phyloP scores from a whole-genome alignment of 345 rosid genomes.

The Brassica nigra region DNA sequence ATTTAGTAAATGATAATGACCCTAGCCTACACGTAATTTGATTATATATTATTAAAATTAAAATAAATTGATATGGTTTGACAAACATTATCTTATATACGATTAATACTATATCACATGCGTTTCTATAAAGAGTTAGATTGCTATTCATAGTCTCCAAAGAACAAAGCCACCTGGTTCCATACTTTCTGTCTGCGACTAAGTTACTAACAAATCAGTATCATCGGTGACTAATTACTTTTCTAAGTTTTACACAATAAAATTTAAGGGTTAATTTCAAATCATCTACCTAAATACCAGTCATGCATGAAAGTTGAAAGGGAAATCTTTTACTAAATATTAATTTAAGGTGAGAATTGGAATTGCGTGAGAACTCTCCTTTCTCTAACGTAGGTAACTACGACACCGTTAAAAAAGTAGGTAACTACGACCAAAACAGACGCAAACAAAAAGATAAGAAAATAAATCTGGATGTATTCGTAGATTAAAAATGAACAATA shows the following conservation, averaged over 20 bases:
- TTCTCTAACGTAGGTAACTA: background rate
- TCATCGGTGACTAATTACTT: background rate
- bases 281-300: background rate
- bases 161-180: slow-evolving; percentile 43
- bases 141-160: slow-evolving; percentile 41
- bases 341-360: background rate
- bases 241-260: background rate
- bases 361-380: slow-evolving; percentile 27
- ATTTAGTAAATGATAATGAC: slow-evolving; percentile 19
- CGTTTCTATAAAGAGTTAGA: slow-evolving; percentile 40
- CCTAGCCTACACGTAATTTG: too few species aligned
- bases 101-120: slow-evolving; percentile 35
- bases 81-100: slow-evolving; percentile 1
- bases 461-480: slow-evolving; percentile 1
- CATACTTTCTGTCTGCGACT: slow-evolving; percentile 33
- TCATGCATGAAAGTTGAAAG: background rate
- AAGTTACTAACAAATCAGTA: background rate
- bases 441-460: background rate
- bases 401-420: background rate
- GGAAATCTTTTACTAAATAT: too few species aligned
- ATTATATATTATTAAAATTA: too few species aligned
- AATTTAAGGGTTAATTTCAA: background rate
- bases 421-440: background rate
- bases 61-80: slow-evolving; percentile 38
- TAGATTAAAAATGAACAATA: background rate